phyloP scores from a whole-genome alignment of 2,329 filamentous ascomycete species.

The Colletotrichum salicis region DNA sequence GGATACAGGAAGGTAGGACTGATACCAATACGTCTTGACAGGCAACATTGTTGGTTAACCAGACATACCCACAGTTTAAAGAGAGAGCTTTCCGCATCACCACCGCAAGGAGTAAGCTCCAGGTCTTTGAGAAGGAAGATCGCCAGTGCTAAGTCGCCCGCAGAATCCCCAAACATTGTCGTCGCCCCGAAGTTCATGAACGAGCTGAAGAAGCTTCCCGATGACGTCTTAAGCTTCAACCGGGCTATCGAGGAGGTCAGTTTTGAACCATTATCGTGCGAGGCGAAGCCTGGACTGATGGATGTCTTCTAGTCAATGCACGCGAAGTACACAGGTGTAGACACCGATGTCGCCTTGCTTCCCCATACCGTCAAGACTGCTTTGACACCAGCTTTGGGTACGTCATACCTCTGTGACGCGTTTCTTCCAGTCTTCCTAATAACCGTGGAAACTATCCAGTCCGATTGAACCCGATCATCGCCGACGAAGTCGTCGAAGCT shows the following conservation, averaged over 20 bases:
- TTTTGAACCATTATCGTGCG: background rate
- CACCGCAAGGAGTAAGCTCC: slow-evolving; percentile 38
- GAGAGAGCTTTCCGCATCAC: slow-evolving; percentile 43
- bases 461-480: slow-evolving; percentile 50
- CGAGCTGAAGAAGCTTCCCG: slow-evolving; percentile 46
- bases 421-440: background rate
- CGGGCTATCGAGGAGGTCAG: slow-evolving; percentile 41
- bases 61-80: slow-evolving; percentile 41
- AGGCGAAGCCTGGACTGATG: background rate
- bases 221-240: slow-evolving; percentile 45
- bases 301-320: slow-evolving; percentile 42
- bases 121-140: no score
- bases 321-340: slow-evolving; percentile 47
- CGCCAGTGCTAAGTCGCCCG: background rate
- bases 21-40: no score
- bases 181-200: slow-evolving; percentile 44
- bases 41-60: background rate
- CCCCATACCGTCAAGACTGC: slow-evolving; percentile 44
- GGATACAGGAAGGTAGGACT: slow-evolving; percentile 44
- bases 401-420: background rate
- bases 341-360: slow-evolving; percentile 36
- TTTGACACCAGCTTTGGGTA: slow-evolving; percentile 48
- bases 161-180: slow-evolving; percentile 42
- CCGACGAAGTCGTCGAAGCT: slow-evolving; percentile 50
- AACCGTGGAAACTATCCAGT: slow-evolving; percentile 11